Base-by-base conservation (phyloP, 352 stramenopile species). In the Phytophthora idaei region DNA sequence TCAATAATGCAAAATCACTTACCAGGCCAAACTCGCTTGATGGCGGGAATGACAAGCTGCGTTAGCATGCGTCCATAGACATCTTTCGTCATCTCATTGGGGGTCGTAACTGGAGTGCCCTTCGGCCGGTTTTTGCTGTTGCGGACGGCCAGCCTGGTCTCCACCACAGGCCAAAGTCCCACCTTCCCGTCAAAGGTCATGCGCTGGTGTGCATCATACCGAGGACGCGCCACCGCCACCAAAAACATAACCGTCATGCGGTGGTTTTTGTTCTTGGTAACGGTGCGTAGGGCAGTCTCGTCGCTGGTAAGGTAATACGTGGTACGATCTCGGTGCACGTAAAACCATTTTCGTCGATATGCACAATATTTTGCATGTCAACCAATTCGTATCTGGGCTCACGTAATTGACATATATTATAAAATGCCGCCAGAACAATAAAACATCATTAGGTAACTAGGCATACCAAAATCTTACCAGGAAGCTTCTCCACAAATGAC, bases 271-370 rank as follows among this genome's bases (percentile, higher is more conserved):
- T 21, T 21, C 21, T 21, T 21, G 21, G 21, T 21, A 21, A 21
- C 21, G 21, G 21, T 0, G 21, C 21, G 39, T 17, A 11, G 39
- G 3, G 39, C 39, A 45, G 39, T 25, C 12, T 45, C 44, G 32
- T 57, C 34, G 10, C 34, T 47, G 9, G 34, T 57, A 57, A 47
- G 50, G 11, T 57, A 47, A 11, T 57, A 47, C n/a, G 50, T 57
- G 50, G 31, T 45, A 25, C 50, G 50, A 32, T 57, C 47, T 14
- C 32, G 50, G 50, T 57, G 50, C 31, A 57, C 32, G 50, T 57
- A 57, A 9, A 57, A 57, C 50, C 34, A 46, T 57, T 57, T 57
- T 37, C 15, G 50, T 57, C 50, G 45, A 57, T n/a, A 47, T 32
- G 50, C 32, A 45, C 32, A 36, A 47, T 17, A 27, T 50, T 50